Percentiles rank a stretch among this genome's conserved stretches.
Conservation (phyloP, 805 yeast genomes). For the Kuraishia hungarica region DNA sequence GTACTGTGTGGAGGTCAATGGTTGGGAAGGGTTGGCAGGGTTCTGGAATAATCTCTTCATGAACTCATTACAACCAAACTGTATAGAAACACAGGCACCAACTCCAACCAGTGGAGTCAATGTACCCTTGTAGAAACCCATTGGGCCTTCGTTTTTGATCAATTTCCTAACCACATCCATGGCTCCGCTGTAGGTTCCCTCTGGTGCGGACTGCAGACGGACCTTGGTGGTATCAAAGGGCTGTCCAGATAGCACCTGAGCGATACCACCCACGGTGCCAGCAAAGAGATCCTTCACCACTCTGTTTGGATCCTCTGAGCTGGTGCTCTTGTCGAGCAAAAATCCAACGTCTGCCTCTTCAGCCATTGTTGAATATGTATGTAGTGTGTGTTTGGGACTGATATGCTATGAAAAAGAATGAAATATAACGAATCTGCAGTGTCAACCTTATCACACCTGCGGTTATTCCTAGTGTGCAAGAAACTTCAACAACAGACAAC, state of each 20-base stretch:
- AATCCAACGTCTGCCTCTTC: slow-evolving; percentile 18
- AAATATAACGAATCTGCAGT: too few relatives aligned
- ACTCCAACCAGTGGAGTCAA: slow-evolving; percentile 89
- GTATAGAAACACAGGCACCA: slow-evolving; percentile 97
- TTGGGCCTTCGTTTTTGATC: slow-evolving; percentile 63
- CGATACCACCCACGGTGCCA: slow-evolving; percentile 93
- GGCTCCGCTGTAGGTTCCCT: slow-evolving; percentile 67
- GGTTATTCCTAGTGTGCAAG: too few relatives aligned
- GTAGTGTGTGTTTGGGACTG: too few relatives aligned
- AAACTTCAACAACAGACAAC: too few relatives aligned
- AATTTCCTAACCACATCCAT: slow-evolving; percentile 69
- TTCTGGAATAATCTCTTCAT: slow-evolving; percentile 73
- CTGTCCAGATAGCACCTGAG: slow-evolving; percentile 93
- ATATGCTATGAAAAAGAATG: too few relatives aligned
- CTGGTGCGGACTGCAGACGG: slow-evolving; percentile 79
- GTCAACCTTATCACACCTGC: too few relatives aligned
- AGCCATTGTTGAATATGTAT: slow-evolving; percentile 12
- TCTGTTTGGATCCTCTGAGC: slow-evolving; percentile 19
- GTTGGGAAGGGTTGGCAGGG: slow-evolving; percentile 21
- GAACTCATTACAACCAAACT: slow-evolving; percentile 89
- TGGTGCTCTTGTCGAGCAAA: slow-evolving; percentile 10
- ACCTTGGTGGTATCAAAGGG: slow-evolving; percentile 96
- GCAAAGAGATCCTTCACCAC: slow-evolving; percentile 76
- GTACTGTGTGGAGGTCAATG: slow-evolving; percentile 54
- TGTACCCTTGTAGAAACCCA: slow-evolving; percentile 90